Conservation (phyloP, 441 rosid genomes). For the Aquilaria agallochum region DNA sequence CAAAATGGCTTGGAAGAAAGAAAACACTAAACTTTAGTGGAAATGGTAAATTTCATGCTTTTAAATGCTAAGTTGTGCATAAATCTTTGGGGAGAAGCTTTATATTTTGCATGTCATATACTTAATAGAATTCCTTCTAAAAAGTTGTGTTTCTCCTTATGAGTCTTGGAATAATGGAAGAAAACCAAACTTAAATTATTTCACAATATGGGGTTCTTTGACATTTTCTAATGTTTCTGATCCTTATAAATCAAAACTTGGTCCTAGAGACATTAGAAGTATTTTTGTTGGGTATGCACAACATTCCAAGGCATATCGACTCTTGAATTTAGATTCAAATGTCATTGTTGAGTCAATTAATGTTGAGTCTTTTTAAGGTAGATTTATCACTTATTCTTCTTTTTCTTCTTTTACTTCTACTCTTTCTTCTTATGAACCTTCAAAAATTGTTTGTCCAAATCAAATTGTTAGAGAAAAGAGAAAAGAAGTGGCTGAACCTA, state of each 20-base stretch:
- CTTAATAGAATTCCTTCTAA: background rate
- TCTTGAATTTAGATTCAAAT: constrained; percentile 4
- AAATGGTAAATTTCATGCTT: no score
- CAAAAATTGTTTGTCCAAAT: no score
- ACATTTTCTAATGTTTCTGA: background rate
- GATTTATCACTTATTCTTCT: no score
- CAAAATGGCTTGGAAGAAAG: no score
- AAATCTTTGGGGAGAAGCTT: background rate
- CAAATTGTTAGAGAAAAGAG: no score
- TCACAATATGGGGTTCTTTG: background rate
- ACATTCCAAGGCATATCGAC: background rate
- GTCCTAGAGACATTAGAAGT: background rate
- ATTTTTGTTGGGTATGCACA: constrained; percentile 5
- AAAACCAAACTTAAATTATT: no score
- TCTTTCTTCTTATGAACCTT: no score
- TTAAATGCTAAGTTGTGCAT: background rate
- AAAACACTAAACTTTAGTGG: no score
- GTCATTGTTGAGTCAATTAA: background rate
- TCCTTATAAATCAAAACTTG: background rate
- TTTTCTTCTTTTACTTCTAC: no score
- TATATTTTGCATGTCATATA: background rate
- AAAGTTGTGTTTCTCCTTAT: background rate
- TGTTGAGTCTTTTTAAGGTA: constrained; percentile 9
- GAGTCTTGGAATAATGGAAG: background rate
- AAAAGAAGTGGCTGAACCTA: background rate